These are phyloP conservation scores for Trichoderma cornu-damae DNA, from an alignment of 2,329 filamentous ascomycete species.

Conservation along the genomic window DNA sequence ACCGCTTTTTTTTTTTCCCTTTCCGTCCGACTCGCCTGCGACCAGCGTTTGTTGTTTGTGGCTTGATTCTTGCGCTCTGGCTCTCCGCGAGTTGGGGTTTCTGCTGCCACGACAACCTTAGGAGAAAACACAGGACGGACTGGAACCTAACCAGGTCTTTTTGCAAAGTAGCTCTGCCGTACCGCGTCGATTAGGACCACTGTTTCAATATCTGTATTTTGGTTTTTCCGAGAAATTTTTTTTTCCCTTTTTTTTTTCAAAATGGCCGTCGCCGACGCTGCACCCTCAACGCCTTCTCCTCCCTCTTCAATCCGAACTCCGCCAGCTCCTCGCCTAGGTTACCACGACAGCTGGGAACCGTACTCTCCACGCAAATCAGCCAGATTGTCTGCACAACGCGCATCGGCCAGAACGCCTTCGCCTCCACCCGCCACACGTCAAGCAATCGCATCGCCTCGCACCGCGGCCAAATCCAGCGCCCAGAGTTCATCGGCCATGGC, in stretches of 20 bases:
- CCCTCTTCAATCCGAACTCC: slow-evolving; percentile 58
- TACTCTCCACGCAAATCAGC: slow-evolving; percentile 67
- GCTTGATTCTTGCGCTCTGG: slow-evolving; percentile 14
- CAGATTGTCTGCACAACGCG: slow-evolving; percentile 55
- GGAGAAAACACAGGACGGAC: slow-evolving; percentile 1
- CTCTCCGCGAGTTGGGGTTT: slow-evolving; percentile 18
- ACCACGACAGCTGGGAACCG: slow-evolving; percentile 64
- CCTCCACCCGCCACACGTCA: slow-evolving; percentile 39
- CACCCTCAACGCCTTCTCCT: slow-evolving; percentile 56
- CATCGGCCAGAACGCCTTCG: slow-evolving; percentile 51
- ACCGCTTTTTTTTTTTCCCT: slow-evolving; percentile 18
- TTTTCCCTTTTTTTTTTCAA: slow-evolving; percentile 16
- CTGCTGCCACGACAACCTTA: slow-evolving; percentile 19
- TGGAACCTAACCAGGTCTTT: neutral
- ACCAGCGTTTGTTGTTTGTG: neutral
- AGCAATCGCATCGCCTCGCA: slow-evolving; percentile 31
- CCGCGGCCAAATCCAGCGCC: slow-evolving; percentile 30
- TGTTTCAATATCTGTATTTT: neutral
- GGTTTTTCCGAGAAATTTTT: slow-evolving; percentile 5
- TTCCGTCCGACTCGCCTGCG: neutral
- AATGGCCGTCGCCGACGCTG: slow-evolving; percentile 28
- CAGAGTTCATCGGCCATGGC: slow-evolving; percentile 31
- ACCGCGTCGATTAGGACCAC: neutral
- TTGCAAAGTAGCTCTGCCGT: slow-evolving; percentile 19
- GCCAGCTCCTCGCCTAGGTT: slow-evolving; percentile 62